Evolutionary conservation across 2,329 filamentous ascomycete genomes (phyloP), one percentile per base, ranked within the genome.

Genomic region (Periglandula ipomoeae): DNA sequence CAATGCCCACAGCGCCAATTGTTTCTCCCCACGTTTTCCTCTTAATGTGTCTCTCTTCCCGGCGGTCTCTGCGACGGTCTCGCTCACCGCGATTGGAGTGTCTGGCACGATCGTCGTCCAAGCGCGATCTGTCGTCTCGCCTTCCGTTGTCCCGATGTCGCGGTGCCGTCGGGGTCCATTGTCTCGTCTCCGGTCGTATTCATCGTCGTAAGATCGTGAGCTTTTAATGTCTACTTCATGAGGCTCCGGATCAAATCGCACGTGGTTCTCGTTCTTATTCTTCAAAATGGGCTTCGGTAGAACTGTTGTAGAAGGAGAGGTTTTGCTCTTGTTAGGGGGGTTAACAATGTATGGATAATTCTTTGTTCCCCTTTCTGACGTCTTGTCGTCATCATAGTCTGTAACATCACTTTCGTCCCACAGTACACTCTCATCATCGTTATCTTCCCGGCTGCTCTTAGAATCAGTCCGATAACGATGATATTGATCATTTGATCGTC

Each of bases 201-300:
- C 64, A 4, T 66, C 62, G 5, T 65, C 61, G 42, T 55, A 57
- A 27, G 59, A 61, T 9, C 56, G 58, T 22, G 59, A 50, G 38
- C 56, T 58, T 23, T 58, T 58, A 2, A 60, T 46, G 44, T 69
- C 61, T 38, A 78, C 59, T 58, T 78, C 68, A 48, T 70, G 60
- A 15, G 71, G 70, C 55, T 75, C 69, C 1, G 70, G 68, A 34
- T 74, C 71, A 50, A 79, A 79, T 4, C 72, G 71, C 5, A 81
- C 76, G 41, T 75, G 75, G 51, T 81, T 75, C 42, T 73, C 72
- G 51, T 79, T 78, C 55, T 71, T 74, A 58, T 81, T 81, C 66
- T 81, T 81, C 17, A 81, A 65, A n/a, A 81, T 81, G 5, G 77
- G 73, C 56, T 79, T 81, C 2, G 78, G 78, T 50, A 58, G 60